Evolutionary conservation across 2,329 filamentous ascomycete species (phyloP), one percentile per base, ranked within the genome.

Genomic region (Penicillium brasilianum): DNA sequence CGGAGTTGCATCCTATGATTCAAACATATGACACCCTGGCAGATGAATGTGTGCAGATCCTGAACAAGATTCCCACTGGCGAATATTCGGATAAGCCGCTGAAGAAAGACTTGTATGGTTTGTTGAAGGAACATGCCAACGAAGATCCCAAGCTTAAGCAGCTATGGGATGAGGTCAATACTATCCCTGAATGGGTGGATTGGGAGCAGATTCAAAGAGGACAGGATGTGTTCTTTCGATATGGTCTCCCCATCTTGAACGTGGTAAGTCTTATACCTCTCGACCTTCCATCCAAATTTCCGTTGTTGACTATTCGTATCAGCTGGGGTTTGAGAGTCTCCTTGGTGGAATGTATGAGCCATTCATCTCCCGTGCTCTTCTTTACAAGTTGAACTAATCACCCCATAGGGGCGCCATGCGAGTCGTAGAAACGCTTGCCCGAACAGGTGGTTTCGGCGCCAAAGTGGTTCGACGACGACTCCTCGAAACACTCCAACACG

Each of bases 151-250:
- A 85, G 41, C 77, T 88, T 22, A 69, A 74, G 8, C 68, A 83
- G 57, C 77, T 94, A 9, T 93, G 90, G 90, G 73, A 76, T 0
- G 82, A 92, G 70, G 81, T 90, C 58, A 88, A 87, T 59, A 87
- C 83, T 0, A 76, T 92, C 4, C 91, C 90, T 0, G 80, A 84
- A 0, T 93, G 90, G 90, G 90, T 93, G 2, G 87, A 93, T 72
- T 93, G 90, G 90, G 84, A 84, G 1, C 89, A 92, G 71, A 88
- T 94, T 58, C 81, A 83, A 61, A 82, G 90, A 69, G 91, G 90
- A 0, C 90, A 94, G 72, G 85, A 90, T 66, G 85, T 92, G 0
- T 92, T 93, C 70, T 93, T 91, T 74, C 85, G 90, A 37, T 93
- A 93, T 74, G 89, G 86, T 18, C 87, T 86, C 0, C 85, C 89